Percentiles rank a stretch among this genome's conserved stretches.
These are phyloP conservation scores for Tremella fuciformis DNA, from an alignment of 768 basidiomycete genomes.

Conservation along the genomic window DNA sequence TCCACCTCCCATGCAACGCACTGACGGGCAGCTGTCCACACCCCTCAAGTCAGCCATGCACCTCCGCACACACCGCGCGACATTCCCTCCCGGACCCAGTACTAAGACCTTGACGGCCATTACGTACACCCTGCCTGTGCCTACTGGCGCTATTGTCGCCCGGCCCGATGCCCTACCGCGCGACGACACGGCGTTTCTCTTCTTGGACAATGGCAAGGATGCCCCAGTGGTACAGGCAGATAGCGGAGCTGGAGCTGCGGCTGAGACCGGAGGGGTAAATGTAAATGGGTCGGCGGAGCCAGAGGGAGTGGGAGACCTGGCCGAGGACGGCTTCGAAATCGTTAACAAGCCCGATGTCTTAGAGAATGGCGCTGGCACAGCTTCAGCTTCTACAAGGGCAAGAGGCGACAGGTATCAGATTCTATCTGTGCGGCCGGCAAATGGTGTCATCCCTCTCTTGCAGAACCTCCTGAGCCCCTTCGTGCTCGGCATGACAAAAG, in stretches of 20 bases:
- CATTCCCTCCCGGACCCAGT: conserved; percentile 14
- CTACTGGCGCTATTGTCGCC: background rate
- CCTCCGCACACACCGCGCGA: conserved; percentile 35
- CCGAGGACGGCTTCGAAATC: conserved; percentile 32
- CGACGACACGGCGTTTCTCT: conserved; percentile 39
- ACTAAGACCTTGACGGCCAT: conserved; percentile 25
- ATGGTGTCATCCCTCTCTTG: conserved; percentile 27
- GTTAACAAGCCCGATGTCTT: conserved; percentile 12
- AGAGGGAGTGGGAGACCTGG: conserved; percentile 10
- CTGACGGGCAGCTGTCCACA: conserved; percentile 24
- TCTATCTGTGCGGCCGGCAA: conserved; percentile 31
- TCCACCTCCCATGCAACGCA: background rate
- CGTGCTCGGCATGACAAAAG: conserved; percentile 43
- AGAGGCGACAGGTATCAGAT: conserved; percentile 19
- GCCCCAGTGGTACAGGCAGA: background rate
- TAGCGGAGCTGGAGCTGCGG: too few species aligned
- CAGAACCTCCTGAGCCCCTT: conserved; percentile 40
- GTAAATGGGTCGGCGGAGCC: background rate
- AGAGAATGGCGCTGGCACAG: background rate
- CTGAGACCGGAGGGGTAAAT: background rate
- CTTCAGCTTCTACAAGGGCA: too few species aligned
- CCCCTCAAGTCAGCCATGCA: conserved; percentile 30
- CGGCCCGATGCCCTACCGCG: conserved; percentile 1
- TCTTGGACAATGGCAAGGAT: conserved; percentile 23
- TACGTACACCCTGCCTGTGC: conserved; percentile 18